phyloP scores from a whole-genome alignment of 73 alveolate genomes.

The Tetrahymena thermophila region DNA sequence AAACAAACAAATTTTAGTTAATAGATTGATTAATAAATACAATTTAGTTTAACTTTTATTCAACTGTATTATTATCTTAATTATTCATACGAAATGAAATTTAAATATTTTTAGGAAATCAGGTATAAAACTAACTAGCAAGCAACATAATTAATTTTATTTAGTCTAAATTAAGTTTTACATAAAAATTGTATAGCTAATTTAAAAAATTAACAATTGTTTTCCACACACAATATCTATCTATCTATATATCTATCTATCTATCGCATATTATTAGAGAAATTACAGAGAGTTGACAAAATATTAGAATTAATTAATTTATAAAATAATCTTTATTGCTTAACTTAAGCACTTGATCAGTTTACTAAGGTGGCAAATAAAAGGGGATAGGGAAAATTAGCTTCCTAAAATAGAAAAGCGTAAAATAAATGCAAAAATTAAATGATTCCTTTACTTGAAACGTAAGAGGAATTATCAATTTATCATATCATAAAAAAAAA shows the following conservation, averaged over 20 bases:
- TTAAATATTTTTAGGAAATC: not conserved
- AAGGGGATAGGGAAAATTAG: not conserved
- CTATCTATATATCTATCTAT: no score
- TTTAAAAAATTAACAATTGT: not conserved
- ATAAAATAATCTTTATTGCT: not conserved
- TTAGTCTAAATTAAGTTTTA: not conserved
- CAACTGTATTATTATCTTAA: not conserved
- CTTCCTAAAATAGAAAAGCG: no score
- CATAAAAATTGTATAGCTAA: not conserved
- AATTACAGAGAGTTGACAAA: not conserved
- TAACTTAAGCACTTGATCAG: not conserved
- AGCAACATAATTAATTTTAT: no score
- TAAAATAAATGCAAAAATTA: no score
- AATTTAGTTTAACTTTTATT: not conserved
- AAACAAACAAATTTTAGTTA: no score
- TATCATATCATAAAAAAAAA: no score
- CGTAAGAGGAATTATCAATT: no score
- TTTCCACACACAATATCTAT: no score
- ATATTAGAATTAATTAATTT: not conserved
- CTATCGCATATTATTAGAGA: not conserved
- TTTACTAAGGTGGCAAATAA: no score
- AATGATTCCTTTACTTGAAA: no score
- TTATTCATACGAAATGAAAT: not conserved
- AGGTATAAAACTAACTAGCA: not conserved
- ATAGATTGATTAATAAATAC: not conserved